A percentile compares a stretch with the other conserved stretches of the same genome.
Conservation (phyloP, 2,329 filamentous ascomycete species). For the Dryadomyces quercus-mongolicae region DNA sequence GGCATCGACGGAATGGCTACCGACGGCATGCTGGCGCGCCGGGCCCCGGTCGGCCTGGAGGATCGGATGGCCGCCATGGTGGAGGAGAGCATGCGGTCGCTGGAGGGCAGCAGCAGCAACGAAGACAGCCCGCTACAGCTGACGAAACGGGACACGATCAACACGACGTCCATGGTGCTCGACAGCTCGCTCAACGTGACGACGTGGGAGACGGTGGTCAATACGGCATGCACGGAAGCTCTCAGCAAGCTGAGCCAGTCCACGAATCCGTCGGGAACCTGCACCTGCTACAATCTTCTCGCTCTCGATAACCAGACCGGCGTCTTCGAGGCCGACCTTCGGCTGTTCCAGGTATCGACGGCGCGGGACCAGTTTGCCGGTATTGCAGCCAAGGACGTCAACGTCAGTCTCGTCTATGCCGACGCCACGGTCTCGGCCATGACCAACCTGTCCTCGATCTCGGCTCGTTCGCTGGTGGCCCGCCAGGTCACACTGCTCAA, state of each 20-base stretch:
- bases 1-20: conserved; percentile 17
- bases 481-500: conserved; percentile 32
- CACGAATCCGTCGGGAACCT: conserved; percentile 63
- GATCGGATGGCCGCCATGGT: conserved; percentile 18
- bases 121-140: too few species aligned
- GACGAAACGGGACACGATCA: conserved; percentile 4
- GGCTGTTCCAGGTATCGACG: conserved; percentile 57
- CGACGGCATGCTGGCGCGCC: conserved; percentile 13
- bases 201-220: conserved; percentile 43
- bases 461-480: conserved; percentile 7
- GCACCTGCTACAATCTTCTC: conserved; percentile 73
- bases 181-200: conserved; percentile 37
- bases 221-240: conserved; percentile 44
- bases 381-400: conserved; percentile 38
- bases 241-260: conserved; percentile 43
- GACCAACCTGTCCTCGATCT: conserved; percentile 5
- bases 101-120: background rate
- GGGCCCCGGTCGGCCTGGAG: conserved; percentile 14
- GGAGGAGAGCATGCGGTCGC: conserved; percentile 4
- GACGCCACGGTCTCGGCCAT: conserved; percentile 40
- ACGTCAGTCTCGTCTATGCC: conserved; percentile 40
- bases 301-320: conserved; percentile 55
- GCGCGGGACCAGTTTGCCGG: conserved; percentile 41
- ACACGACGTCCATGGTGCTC: conserved; percentile 17
- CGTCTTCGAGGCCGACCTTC: conserved; percentile 64